Evolutionary conservation across 352 stramenopile species (phyloP).

Genomic region (Globisporangium nodosum): DNA sequence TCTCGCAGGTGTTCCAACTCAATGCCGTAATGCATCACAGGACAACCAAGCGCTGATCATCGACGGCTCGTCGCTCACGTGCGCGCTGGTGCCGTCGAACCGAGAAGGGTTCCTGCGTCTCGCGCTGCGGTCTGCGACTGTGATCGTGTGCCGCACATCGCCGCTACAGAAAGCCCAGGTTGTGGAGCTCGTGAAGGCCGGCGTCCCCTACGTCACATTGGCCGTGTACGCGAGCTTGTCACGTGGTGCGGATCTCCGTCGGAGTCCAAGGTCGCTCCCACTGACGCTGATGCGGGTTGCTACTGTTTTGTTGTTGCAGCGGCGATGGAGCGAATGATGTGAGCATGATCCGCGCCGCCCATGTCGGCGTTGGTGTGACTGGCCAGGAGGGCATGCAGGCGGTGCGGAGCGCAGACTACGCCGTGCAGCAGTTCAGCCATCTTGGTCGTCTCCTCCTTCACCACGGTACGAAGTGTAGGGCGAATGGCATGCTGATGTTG

Average conservation of each 20-base stretch:
- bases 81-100: constrained; percentile 46
- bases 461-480: constrained; percentile 33
- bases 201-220: constrained; percentile 81
- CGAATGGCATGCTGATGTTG: too few relatives aligned
- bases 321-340: constrained; percentile 99
- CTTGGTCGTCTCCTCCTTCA: constrained; percentile 65
- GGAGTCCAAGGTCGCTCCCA: too few relatives aligned
- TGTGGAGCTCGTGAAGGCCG: constrained; percentile 92
- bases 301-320: constrained; percentile 28
- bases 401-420: constrained; percentile 74
- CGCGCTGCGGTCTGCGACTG: constrained; percentile 65
- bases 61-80: constrained; percentile 55
- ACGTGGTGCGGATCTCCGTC: neutral
- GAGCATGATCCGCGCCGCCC: constrained; percentile 98
- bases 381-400: constrained; percentile 95
- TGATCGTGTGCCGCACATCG: constrained; percentile 87
- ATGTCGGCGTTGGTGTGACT: constrained; percentile 97
- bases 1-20: too few relatives aligned
- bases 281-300: neutral
- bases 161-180: constrained; percentile 89
- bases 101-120: constrained; percentile 64
- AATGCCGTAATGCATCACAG: constrained; percentile 12
- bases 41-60: constrained; percentile 67
- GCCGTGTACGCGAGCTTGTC: constrained; percentile 74
- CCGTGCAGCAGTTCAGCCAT: constrained; percentile 81